Conservation (phyloP, 2,329 filamentous ascomycete genomes). For the Ustilaginoidea virens region DNA sequence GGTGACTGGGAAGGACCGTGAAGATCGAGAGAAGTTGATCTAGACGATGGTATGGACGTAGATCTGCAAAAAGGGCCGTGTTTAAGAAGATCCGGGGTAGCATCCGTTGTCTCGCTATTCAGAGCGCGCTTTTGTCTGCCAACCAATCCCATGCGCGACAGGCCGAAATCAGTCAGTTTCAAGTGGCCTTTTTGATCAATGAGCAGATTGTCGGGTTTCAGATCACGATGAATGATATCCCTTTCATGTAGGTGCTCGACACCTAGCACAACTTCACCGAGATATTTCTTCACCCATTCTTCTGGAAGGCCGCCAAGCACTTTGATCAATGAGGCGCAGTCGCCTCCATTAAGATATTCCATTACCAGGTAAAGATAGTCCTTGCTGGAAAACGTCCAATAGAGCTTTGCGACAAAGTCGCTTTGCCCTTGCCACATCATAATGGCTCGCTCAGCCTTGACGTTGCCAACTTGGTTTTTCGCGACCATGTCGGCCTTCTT, state of each 20-base stretch:
- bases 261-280: conserved; percentile 91
- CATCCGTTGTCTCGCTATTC: conserved; percentile 59
- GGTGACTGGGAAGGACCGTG: conserved; percentile 62
- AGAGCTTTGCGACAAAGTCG: conserved; percentile 96
- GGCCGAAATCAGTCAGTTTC: conserved; percentile 92
- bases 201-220: conserved; percentile 93
- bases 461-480: conserved; percentile 98
- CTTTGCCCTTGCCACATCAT: conserved; percentile 99
- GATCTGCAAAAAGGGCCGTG: conserved; percentile 80
- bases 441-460: conserved; percentile 94
- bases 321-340: conserved; percentile 93
- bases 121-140: conserved; percentile 90
- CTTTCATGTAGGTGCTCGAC: conserved; percentile 90
- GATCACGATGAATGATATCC: conserved; percentile 88
- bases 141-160: conserved; percentile 93
- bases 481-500: conserved; percentile 99
- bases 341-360: conserved; percentile 96
- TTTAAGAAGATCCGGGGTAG: conserved; percentile 84
- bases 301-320: conserved; percentile 82
- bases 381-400: conserved; percentile 99
- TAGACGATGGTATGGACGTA: conserved; percentile 73
- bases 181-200: conserved; percentile 95
- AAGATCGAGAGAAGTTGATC: conserved; percentile 86
- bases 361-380: conserved; percentile 97
- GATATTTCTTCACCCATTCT: conserved; percentile 96